Evolutionary conservation across 345 rosid genomes (phyloP).

Genomic region (Lepidium aucheri): DNA sequence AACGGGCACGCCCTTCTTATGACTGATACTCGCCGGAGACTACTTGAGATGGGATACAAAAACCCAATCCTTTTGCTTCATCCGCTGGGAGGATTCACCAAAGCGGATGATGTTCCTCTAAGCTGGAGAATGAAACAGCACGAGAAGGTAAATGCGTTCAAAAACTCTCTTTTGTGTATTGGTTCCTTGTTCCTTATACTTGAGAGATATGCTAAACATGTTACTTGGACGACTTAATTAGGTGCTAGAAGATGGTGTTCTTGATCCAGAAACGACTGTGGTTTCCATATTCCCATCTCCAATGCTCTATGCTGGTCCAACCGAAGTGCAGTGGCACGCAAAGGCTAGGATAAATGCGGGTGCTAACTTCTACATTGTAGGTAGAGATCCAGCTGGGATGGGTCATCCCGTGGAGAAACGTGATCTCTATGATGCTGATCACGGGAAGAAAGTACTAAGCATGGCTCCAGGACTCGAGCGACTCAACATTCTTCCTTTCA

Average conservation of each 20-base stretch:
- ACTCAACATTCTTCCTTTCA: conserved; percentile 91
- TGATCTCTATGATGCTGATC: conserved; percentile 93
- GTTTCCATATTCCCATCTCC: conserved; percentile 98
- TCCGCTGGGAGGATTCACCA: conserved; percentile 92
- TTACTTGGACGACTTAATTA: conserved; percentile 4
- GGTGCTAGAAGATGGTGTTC: conserved; percentile 97
- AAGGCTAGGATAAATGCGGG: conserved; percentile 95
- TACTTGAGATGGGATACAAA: conserved; percentile 90
- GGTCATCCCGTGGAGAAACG: conserved; percentile 91
- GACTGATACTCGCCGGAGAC: conserved; percentile 84
- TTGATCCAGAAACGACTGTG: conserved; percentile 93
- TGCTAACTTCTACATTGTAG: conserved; percentile 94
- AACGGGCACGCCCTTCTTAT: conserved; percentile 93
- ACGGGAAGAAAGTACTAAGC: conserved; percentile 90
- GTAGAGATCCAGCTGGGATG: conserved; percentile 99
- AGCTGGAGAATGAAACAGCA: conserved; percentile 97
- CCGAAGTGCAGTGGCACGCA: conserved; percentile 99
- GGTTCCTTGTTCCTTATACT: background rate
- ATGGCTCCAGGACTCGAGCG: conserved; percentile 96
- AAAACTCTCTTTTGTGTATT: background rate
- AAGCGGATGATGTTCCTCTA: conserved; percentile 94
- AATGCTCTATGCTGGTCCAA: conserved; percentile 97
- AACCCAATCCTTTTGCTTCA: conserved; percentile 87
- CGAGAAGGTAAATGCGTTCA: conserved; percentile 50
- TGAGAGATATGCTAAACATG: background rate